Evolutionary conservation across 805 yeast species (phyloP).

Genomic region (Starmerella bombicola): DNA sequence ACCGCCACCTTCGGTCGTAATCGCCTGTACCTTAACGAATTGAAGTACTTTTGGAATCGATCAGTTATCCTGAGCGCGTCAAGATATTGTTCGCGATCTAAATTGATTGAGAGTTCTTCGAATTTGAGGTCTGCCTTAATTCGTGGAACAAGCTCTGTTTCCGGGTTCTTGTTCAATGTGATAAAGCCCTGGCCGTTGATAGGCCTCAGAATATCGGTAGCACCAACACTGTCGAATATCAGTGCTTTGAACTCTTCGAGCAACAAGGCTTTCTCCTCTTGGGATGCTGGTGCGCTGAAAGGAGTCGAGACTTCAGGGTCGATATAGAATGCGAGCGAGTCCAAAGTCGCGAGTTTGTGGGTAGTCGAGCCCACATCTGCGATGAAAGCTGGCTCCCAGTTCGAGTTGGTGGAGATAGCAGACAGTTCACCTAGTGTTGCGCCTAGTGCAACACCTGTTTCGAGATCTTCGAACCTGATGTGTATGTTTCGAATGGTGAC

Average conservation of each 20-base stretch:
- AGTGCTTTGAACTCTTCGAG: constrained; percentile 32
- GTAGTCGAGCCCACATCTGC: constrained; percentile 55
- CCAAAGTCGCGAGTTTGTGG: constrained; percentile 62
- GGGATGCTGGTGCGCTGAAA: constrained; percentile 25
- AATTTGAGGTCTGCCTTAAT: constrained; percentile 63
- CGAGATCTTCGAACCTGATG: constrained; percentile 75
- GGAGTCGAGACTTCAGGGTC: constrained; percentile 29
- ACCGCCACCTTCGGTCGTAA: constrained; percentile 47
- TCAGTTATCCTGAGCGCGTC: constrained; percentile 73
- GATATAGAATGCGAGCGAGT: constrained; percentile 71
- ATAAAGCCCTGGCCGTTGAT: constrained; percentile 80
- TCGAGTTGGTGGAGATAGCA: constrained; percentile 76
- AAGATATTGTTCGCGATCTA: constrained; percentile 75
- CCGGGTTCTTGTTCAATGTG: constrained; percentile 56
- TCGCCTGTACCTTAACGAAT: constrained; percentile 61
- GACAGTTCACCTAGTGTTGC: constrained; percentile 72
- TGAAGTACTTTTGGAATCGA: constrained; percentile 61
- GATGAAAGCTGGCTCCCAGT: constrained; percentile 78
- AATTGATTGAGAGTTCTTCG: constrained; percentile 76
- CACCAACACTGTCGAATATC: constrained; percentile 21
- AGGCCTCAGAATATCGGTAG: constrained; percentile 53
- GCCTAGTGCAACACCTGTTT: constrained; percentile 60
- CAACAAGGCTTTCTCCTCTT: constrained; percentile 24
- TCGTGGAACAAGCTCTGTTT: constrained; percentile 40
- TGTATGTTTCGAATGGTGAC: constrained; percentile 85